phyloP scores from a whole-genome alignment of 306 rosid genomes.

The Inga leiocalycina region DNA sequence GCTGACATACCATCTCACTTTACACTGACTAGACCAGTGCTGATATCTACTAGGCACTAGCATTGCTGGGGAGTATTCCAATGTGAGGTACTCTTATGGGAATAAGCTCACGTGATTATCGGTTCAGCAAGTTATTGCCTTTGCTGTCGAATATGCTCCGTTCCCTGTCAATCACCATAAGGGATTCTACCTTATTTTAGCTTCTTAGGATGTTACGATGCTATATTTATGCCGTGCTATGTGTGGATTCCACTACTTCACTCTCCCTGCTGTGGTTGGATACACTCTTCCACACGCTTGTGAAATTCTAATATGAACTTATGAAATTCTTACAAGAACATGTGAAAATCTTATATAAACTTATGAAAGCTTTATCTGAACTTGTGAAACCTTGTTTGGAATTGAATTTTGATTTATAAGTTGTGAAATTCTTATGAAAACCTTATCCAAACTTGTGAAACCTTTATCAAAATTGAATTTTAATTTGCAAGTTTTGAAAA shows the following conservation, averaged over 20 bases:
- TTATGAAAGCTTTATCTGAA: no score
- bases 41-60: conserved; percentile 68
- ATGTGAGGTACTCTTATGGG: conserved; percentile 62
- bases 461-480: no score
- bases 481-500: no score
- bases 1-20: conserved; percentile 80
- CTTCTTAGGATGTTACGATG: conserved; percentile 64
- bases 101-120: conserved; percentile 62
- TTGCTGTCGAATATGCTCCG: conserved; percentile 64
- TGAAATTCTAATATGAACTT: no score
- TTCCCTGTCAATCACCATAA: conserved; percentile 77
- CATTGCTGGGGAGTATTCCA: conserved; percentile 67
- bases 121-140: conserved; percentile 69
- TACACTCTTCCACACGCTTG: conserved; percentile 87
- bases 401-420: no score
- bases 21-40: conserved; percentile 90
- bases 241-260: conserved; percentile 91
- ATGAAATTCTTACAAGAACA: no score
- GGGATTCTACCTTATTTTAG: conserved; percentile 76
- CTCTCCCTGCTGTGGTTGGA: conserved; percentile 82
- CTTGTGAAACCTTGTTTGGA: no score
- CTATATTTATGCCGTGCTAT: conserved; percentile 90
- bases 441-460: no score
- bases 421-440: no score
- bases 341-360: no score